These are phyloP conservation scores for Ophiostoma ulmi DNA, from an alignment of 2,329 filamentous ascomycete genomes.

Conservation along the genomic window DNA sequence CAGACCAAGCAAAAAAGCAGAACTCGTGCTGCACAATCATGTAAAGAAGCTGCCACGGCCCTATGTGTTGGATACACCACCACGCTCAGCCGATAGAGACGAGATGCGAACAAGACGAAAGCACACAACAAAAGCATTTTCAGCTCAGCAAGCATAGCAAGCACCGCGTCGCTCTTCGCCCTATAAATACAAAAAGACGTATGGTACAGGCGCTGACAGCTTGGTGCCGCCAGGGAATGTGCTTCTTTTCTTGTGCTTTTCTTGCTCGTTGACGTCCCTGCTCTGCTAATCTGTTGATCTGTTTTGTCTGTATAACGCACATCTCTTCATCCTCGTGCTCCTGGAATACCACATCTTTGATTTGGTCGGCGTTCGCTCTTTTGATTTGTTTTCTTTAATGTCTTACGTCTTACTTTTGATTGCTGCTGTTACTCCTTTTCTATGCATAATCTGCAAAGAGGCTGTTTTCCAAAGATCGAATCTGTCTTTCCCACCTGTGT, in stretches of 20 bases:
- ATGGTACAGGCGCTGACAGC: too few relatives aligned
- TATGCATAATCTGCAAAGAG: slow-evolving; percentile 8
- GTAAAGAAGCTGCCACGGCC: slow-evolving; percentile 39
- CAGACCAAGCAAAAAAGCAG: slow-evolving; percentile 69
- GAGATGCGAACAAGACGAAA: too few relatives aligned
- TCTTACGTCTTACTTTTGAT: background rate
- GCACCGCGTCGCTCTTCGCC: background rate
- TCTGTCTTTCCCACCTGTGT: background rate
- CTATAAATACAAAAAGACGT: background rate
- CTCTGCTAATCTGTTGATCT: background rate
- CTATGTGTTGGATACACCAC: background rate
- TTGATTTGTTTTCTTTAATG: background rate
- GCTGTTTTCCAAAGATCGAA: background rate
- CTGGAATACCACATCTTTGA: background rate
- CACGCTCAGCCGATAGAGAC: background rate
- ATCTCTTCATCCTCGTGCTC: background rate
- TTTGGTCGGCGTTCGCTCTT: background rate
- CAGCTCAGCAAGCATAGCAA: background rate
- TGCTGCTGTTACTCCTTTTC: background rate
- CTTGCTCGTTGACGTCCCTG: background rate
- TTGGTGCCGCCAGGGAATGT: too few relatives aligned
- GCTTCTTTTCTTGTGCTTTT: background rate
- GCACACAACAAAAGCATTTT: background rate
- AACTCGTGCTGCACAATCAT: slow-evolving; percentile 71
- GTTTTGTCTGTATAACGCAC: background rate